Evolutionary conservation across 306 rosid species (phyloP), one percentile per base, ranked within the genome.

Genomic region (Vigna trinervia): DNA sequence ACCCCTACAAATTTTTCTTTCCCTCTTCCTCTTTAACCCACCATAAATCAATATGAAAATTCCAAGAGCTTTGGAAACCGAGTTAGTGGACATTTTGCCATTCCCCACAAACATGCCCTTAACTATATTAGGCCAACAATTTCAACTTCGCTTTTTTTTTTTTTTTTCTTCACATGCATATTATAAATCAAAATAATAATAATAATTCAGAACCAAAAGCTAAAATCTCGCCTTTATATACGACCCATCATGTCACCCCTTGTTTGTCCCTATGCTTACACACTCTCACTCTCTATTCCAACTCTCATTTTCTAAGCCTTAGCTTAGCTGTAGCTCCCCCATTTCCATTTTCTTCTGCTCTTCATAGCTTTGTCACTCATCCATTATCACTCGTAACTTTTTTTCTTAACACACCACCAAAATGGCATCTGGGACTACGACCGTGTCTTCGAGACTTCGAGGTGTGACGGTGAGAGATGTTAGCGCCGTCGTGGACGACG

Each of bases 21-120:
- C 64, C 38, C 39, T 19, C 11, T 50, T 12, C 63, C 50, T 64
- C 26, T 53, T 74, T 74, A 63, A 43, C 75, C 74, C 79, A 83
- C 51, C 74, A 71, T 83, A 88, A 84, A 62, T 75, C 79, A 12
- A 53, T 82, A 77, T 82, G 93, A 85, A 87, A 94, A 94, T 76
- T 91, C 96, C 96, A 82, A 85, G 87, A 83, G 92, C 97, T 80
- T 94, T 68, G 97, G 92, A 82, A 91, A 85, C 75, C 94, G 97
- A 84, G 98, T 86, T 86, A 91, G 98, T 94, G 97, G 96, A 90
- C 76, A 82, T 86, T 83, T 85, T 88, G 64, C 80, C 90, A 78
- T 83, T 93, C 90, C 96, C 97, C 98, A 91, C 96, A 91, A 91
- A 89, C 97, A 88, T 88, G 97, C 93, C 91, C 88, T 85, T 75